Base-by-base conservation (phyloP, 2,329 filamentous ascomycete species). In the Fusarium piperis region DNA sequence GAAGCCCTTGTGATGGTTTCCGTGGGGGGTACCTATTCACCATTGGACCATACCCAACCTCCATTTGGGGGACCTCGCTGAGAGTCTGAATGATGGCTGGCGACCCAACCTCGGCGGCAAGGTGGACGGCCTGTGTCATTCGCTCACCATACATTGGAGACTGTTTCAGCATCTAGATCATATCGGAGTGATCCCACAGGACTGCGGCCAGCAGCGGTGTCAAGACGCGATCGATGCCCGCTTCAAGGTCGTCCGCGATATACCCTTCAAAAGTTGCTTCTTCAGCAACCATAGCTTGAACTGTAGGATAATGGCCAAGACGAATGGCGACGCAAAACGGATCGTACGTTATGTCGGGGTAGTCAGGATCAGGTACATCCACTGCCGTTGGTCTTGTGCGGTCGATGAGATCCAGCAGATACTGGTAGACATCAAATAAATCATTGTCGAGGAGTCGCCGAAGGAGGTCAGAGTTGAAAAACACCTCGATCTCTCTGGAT, bases 291-390 rank as follows among this genome's bases (percentile, higher is more conserved):
- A 79, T 62, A 1, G 38, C 9, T 11, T 56, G 57, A 13, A 73
- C 68, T 20, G 65, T 51, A 39, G 67, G 61, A 9, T 64, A 38
- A 26, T 77, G 77, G 1, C 77, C 78, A 1, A 78, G 71, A 2
- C 72, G 70, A 51, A 79, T 79, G 32, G 78, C 76, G 9, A 78
- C 71, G 20, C 73, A 76, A 10, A 79, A 64, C 1, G 77, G 77
- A 26, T 79, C 67, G n/a, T 71, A 73, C 3, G 77, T 79, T 6
- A 79, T 65, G 33, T 79, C 77, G 10, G 69, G 32, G 13, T 72
- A 66, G 8, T 74, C 69, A 2, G 59, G 52, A 23, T 69, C 62
- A 7, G 66, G 63, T 11, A 65, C 20, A 3, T 68, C 41, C 4
- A 41, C 30, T 7, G 57, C 35, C 16, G 62, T 51, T 10, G 62